A percentile compares a stretch with the other conserved stretches of the same genome.
Evolutionary conservation across 176 grass and related monocot genomes (phyloP).

Genomic region (Urochloa ruziziensis): DNA sequence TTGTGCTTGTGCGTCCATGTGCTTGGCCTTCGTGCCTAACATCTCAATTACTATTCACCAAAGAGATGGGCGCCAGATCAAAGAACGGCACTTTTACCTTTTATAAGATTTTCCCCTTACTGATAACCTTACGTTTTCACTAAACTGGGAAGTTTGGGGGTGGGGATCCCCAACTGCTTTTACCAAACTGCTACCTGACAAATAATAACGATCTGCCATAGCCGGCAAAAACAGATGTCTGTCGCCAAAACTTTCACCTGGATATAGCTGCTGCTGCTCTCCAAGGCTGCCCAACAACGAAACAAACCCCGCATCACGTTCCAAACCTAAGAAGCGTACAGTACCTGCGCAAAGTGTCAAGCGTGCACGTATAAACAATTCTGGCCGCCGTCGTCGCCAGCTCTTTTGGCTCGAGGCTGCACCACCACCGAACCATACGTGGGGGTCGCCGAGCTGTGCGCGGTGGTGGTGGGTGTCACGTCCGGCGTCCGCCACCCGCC

Average conservation of each 20-base stretch:
- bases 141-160: too few species aligned
- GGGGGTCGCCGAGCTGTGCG: neutral
- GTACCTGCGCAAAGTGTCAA: neutral
- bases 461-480: neutral
- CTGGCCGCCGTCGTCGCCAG: neutral
- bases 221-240: too few species aligned
- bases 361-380: conserved; percentile 27
- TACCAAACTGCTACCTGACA: too few species aligned
- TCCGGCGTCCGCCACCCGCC: neutral
- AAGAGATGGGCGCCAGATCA: too few species aligned
- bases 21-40: too few species aligned
- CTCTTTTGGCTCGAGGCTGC: neutral
- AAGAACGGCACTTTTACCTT: too few species aligned
- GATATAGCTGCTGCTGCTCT: neutral
- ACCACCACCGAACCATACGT: neutral
- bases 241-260: neutral
- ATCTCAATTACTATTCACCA: too few species aligned
- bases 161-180: too few species aligned
- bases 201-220: too few species aligned
- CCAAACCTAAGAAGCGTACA: neutral
- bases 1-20: too few species aligned
- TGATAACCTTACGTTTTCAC: too few species aligned
- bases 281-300: neutral
- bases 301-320: neutral
- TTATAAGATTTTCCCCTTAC: too few species aligned